Conservation (phyloP, 2,329 filamentous ascomycete genomes). For the Fusarium chaquense region DNA sequence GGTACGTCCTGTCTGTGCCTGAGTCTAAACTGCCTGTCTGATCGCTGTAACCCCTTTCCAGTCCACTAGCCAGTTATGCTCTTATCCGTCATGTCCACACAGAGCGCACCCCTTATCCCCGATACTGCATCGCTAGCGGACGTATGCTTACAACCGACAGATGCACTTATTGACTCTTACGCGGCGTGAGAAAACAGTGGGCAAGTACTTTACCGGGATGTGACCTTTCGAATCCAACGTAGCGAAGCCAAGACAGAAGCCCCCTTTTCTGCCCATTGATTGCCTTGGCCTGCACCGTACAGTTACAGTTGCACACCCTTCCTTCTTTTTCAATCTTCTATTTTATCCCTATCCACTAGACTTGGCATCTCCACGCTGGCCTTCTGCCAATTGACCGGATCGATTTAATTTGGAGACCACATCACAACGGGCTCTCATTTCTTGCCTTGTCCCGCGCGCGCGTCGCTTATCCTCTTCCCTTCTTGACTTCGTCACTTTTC, state of each 20-base stretch:
- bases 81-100: not conserved
- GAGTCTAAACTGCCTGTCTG: not conserved
- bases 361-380: constrained; percentile 34
- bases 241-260: constrained; percentile 25
- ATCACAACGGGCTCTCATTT: constrained; percentile 10
- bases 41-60: constrained; percentile 28
- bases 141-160: not conserved
- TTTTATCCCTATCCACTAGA: constrained; percentile 24
- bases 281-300: constrained; percentile 11
- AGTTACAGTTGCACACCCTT: constrained; percentile 20
- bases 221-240: constrained; percentile 21
- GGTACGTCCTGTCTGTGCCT: not conserved
- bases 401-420: constrained; percentile 26
- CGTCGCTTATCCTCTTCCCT: constrained; percentile 10
- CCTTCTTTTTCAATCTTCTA: constrained; percentile 11
- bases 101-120: not conserved
- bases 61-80: not conserved
- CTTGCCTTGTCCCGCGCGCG: constrained; percentile 14
- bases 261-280: constrained; percentile 26
- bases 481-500: constrained; percentile 19
- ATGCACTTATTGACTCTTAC: constrained; percentile 25
- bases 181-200: constrained; percentile 24
- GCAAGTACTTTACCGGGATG: constrained; percentile 13
- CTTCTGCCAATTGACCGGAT: constrained; percentile 27
- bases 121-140: too few relatives aligned